Percentiles rank a stretch among this genome's conserved stretches.
These are phyloP conservation scores for Colletotrichum nymphaeae DNA, from an alignment of 2,329 filamentous ascomycete species.

Conservation along the genomic window DNA sequence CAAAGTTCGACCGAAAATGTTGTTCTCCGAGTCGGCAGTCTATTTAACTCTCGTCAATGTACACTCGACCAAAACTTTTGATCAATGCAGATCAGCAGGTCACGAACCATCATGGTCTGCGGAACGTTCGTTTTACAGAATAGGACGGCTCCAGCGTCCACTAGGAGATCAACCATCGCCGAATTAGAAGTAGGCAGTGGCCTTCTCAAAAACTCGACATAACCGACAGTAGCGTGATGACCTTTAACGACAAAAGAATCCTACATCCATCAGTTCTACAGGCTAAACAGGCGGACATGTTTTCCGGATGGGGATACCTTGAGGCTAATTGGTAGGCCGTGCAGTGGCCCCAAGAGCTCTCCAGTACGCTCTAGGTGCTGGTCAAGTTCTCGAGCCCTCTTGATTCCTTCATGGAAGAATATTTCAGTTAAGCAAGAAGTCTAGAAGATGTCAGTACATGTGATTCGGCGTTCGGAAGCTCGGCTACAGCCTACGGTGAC, in stretches of 20 bases:
- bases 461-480: background rate
- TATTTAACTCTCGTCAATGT: background rate
- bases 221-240: conserved; percentile 64
- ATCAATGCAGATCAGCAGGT: background rate
- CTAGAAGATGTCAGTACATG: background rate
- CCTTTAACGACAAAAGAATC: conserved; percentile 69
- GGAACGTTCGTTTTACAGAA: conserved; percentile 79
- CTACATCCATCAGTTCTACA: conserved; percentile 57
- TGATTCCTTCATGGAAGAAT: conserved; percentile 60
- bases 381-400: conserved; percentile 58
- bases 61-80: background rate
- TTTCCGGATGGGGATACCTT: conserved; percentile 39
- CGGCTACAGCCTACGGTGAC: background rate
- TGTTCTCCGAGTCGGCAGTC: conserved; percentile 72
- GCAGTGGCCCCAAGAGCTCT: conserved; percentile 66
- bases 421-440: conserved; percentile 59
- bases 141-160: conserved; percentile 71
- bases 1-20: conserved; percentile 59
- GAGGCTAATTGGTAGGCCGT: conserved; percentile 65
- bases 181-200: conserved; percentile 63
- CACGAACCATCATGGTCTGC: conserved; percentile 60
- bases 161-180: conserved; percentile 67
- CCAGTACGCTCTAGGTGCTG: conserved; percentile 50
- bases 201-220: conserved; percentile 64
- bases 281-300: conserved; percentile 23